Evolutionary conservation across 148 eudicot species (phyloP).

Genomic region (Polygonum aviculare): DNA sequence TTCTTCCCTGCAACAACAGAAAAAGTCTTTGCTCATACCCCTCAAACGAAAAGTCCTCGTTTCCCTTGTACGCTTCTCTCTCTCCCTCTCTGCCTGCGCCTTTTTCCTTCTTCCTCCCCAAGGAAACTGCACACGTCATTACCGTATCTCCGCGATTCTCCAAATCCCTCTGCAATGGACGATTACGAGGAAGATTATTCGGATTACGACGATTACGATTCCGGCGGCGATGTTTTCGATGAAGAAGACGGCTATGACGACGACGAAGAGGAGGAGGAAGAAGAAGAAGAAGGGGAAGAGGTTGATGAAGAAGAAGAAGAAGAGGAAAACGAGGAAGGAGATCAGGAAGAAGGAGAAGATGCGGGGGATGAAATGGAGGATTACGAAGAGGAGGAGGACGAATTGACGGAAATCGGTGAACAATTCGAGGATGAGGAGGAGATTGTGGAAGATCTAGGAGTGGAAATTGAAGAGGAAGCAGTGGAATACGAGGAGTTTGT

Average conservation of each 20-base stretch:
- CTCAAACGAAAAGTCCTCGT: background rate
- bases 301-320: background rate
- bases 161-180: background rate
- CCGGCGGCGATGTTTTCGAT: background rate
- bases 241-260: background rate
- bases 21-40: background rate
- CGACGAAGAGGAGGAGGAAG: background rate
- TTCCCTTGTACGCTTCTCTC: conserved; percentile 1
- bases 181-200: background rate
- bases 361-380: conserved; percentile 4
- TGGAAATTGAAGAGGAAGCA: background rate
- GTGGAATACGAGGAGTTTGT: background rate
- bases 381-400: conserved; percentile 1
- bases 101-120: background rate
- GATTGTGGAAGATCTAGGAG: background rate
- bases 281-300: background rate
- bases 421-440: background rate
- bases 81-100: background rate
- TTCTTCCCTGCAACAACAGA: background rate
- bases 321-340: background rate
- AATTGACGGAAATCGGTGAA: background rate
- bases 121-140: background rate
- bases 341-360: background rate
- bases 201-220: background rate
- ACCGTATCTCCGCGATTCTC: background rate